A percentile compares a stretch with the other conserved stretches of the same genome.
phyloP scores from a whole-genome alignment of 306 rosid species.

The Amphicarpaea edgeworthii region DNA sequence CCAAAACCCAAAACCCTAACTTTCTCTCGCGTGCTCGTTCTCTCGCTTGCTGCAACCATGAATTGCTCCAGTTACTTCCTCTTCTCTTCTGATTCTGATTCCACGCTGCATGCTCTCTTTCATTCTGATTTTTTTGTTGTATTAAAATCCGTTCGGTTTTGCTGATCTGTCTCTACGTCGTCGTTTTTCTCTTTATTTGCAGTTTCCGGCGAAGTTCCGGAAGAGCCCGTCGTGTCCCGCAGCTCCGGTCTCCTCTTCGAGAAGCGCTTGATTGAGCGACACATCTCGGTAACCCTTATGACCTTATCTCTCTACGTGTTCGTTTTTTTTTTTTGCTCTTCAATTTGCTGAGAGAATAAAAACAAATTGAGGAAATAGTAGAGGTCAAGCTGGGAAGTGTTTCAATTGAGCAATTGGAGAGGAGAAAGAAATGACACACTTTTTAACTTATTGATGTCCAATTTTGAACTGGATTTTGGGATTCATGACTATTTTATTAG shows the following conservation, averaged over 20 bases:
- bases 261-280: constrained; percentile 89
- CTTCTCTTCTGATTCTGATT: constrained; percentile 15
- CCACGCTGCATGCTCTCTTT: not conserved
- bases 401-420: not conserved
- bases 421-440: not conserved
- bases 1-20: constrained; percentile 53
- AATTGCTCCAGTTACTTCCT: constrained; percentile 50
- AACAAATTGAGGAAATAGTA: not conserved
- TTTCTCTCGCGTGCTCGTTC: not conserved
- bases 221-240: constrained; percentile 91
- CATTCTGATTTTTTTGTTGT: not conserved
- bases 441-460: not conserved
- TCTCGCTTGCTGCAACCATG: constrained; percentile 36
- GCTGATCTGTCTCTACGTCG: constrained; percentile 50
- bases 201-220: constrained; percentile 99
- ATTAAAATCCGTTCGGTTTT: not conserved
- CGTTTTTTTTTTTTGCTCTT: not conserved
- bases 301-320: constrained; percentile 20
- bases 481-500: not conserved
- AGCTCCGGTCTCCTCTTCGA: constrained; percentile 87
- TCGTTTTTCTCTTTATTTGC: constrained; percentile 18
- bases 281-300: constrained; percentile 63
- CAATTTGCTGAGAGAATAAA: constrained; percentile 18
- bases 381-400: not conserved
- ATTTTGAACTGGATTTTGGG: not conserved